Conservation (phyloP, 1,284 basidiomycete genomes). For the Paramarasmius palmivorus region DNA sequence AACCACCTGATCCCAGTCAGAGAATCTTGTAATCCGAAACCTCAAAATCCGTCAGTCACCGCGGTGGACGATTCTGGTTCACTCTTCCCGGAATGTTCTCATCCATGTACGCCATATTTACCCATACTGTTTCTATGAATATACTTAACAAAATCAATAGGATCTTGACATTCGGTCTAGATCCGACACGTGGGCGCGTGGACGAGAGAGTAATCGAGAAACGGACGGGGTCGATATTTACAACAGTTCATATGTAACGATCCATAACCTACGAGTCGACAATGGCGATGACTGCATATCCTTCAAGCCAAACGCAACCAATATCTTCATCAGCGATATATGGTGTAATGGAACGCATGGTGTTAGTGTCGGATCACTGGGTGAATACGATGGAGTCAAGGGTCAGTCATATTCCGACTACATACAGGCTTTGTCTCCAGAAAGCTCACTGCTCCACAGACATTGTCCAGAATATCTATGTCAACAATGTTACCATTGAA, state of each 20-base stretch:
- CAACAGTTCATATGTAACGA: slow-evolving; percentile 21
- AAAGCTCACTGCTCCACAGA: no score
- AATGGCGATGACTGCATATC: slow-evolving; percentile 40
- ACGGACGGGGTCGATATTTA: slow-evolving; percentile 11
- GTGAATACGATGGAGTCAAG: no score
- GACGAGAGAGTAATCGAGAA: slow-evolving; percentile 11
- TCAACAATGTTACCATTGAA: no score
- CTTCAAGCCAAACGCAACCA: slow-evolving; percentile 45
- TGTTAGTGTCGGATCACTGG: background rate
- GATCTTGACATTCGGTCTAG: slow-evolving; percentile 10
- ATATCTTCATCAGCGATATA: slow-evolving; percentile 31
- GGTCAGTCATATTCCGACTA: no score
- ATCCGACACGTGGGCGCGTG: slow-evolving; percentile 9
- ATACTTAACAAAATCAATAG: no score
- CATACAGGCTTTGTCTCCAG: no score
- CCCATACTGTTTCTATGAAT: no score
- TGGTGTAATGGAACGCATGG: slow-evolving; percentile 28
- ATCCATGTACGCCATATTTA: slow-evolving; percentile 3
- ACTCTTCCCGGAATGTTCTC: slow-evolving; percentile 11
- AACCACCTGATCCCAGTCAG: no score
- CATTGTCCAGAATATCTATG: no score
- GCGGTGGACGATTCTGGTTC: slow-evolving; percentile 11
- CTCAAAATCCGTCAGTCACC: slow-evolving; percentile 5
- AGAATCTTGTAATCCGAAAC: no score
- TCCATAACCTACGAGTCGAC: slow-evolving; percentile 30